Evolutionary conservation across 1,284 basidiomycete genomes (phyloP), one percentile per base, ranked within the genome.

Genomic region (Thelephora terrestris): DNA sequence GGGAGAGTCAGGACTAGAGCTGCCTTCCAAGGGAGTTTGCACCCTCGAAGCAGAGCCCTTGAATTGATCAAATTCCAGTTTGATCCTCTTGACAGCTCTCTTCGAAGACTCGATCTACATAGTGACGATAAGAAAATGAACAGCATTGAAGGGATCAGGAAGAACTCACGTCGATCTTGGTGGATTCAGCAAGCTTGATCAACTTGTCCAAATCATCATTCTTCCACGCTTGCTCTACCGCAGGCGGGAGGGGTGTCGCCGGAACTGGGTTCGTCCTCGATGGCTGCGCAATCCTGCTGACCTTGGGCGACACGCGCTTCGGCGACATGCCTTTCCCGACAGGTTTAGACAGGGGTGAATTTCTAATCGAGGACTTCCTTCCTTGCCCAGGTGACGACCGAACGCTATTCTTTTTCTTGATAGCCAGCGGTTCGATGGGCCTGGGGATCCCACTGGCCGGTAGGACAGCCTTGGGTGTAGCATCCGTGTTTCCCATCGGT

Each of bases 361-460:
- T 69, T 39, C 71, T 52, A 60, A 43, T 59, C 52, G 69, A 64
- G 2, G 61, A 54, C 57, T 68, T 75, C 46, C 73, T 67, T 12
- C 65, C 61, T 14, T 73, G 64, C 10, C 71, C 65, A 37, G 74
- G 68, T 14, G 76, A 68, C 39, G 64, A 67, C 37, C 75, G 73
- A 35, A 75, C 68, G 4, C 81, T 83, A 3, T 73, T 67, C 64
- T 86, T 88, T 69, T 90, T 88, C 70, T 82, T 86, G 60, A 90
- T 88, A 1, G 80, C 82, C 48, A 90, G 67, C 7, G 86, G 86
- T 57, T 85, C 84, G 24, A 86, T 47, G 47, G 57, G 36, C 20
- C 25, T 42, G 4, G 45, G 25, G 16, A 6, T 32, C 12, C 29
- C 50, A 38, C 32, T 50, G 40, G 49, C 52, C 24, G 52, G 55